Evolutionary conservation across 1,284 basidiomycete genomes (phyloP), one percentile per base, ranked within the genome.

Genomic region (Marasmius oreades): DNA sequence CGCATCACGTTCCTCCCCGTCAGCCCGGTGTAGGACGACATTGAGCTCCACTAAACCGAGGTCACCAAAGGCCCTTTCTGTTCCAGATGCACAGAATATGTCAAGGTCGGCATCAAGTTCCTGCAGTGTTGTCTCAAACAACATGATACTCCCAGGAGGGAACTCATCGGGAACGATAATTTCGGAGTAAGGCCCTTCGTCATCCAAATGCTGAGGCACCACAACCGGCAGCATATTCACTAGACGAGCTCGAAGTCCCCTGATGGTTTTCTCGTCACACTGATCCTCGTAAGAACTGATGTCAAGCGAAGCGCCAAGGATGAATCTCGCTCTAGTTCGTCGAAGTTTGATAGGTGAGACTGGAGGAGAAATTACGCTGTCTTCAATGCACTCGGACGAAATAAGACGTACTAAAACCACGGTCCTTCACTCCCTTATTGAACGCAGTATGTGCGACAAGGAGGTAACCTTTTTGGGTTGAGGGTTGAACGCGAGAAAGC

Each of bases 391-490:
- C n/a, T 56, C 1, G 54, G 22, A 1, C n/a, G 43, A 23, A 42
- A 43, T 45, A 28, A 20, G 37, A 66, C 75, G 56, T 59, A 94
- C 93, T 84, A 65, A 74, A 77, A 1, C 93, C 93, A 58, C 92
- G 85, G 57, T 89, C 90, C 61, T 88, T 90, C 42, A 80, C 82
- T 2, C 88, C 88, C 65, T 89, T 90, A 33, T 75, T 73, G 77
- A 95, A 97, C 0, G 93, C 93, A 0, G 92, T 95, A 63, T 95
- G 94, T 1, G 91, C 90, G 18, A 98, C 82, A 18, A 98, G 79
- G 42, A 98, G 69, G 70, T 95, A 98, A 0, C 95, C 95, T 67
- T 90, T 90, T 72, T 94, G 93, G 0, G 92, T 92, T n/a, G 73
- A 73, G 0, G 95, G 94, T 63, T 97, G 92, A 4, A 97, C 90